Conservation (phyloP, 2,329 filamentous ascomycete species). For the Clonostachys chloroleuca region DNA sequence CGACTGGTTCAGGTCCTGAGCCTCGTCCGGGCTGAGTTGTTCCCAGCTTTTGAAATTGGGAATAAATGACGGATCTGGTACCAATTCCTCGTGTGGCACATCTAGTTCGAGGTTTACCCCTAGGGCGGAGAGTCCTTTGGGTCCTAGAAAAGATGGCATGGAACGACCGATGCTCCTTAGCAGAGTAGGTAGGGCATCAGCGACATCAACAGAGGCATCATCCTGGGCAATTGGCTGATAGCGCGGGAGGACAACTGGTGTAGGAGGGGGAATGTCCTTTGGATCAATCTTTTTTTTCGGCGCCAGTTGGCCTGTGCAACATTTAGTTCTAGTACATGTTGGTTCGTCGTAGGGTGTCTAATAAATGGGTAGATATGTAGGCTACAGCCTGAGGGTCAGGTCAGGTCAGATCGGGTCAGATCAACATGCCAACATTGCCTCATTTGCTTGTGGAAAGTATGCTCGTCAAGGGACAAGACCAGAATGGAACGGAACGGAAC, state of each 20-base stretch:
- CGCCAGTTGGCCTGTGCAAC: slow-evolving; percentile 17
- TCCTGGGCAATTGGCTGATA: slow-evolving; percentile 30
- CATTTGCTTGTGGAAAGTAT: not conserved
- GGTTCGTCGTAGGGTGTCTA: not conserved
- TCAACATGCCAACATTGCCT: not conserved
- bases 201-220: slow-evolving; percentile 16
- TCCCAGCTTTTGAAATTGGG: slow-evolving; percentile 52
- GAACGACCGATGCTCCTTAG: slow-evolving; percentile 52
- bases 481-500: not conserved
- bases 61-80: slow-evolving; percentile 48
- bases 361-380: not conserved
- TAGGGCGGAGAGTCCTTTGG: slow-evolving; percentile 50
- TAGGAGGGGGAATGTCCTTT: slow-evolving; percentile 51
- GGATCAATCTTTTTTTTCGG: slow-evolving; percentile 27
- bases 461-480: not conserved
- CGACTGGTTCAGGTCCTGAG: slow-evolving; percentile 38
- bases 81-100: slow-evolving; percentile 38
- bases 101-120: slow-evolving; percentile 51
- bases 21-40: slow-evolving; percentile 40
- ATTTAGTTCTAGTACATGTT: slow-evolving; percentile 9
- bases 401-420: not conserved
- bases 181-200: slow-evolving; percentile 38
- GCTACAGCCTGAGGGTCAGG: not conserved
- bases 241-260: slow-evolving; percentile 46
- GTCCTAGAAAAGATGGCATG: slow-evolving; percentile 17